phyloP scores from a whole-genome alignment of 2,329 filamentous ascomycete genomes.

The Gnomoniopsis smithogilvyi region DNA sequence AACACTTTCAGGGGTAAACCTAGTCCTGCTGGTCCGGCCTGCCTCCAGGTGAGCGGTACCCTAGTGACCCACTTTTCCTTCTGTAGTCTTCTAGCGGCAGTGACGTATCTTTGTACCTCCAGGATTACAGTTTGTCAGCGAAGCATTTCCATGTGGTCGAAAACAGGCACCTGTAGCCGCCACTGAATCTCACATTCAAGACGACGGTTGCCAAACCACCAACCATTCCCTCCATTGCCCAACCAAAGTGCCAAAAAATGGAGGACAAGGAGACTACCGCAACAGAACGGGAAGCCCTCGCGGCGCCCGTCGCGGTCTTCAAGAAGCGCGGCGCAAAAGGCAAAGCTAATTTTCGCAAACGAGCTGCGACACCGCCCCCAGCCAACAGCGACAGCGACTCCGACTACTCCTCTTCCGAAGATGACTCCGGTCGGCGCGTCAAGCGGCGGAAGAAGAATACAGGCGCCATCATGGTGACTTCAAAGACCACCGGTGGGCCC shows the following conservation, averaged over 20 bases:
- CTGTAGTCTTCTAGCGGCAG: too few species aligned
- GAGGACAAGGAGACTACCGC: background rate
- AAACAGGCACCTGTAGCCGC: too few species aligned
- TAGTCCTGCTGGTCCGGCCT: background rate
- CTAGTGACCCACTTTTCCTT: too few species aligned
- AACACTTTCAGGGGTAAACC: background rate
- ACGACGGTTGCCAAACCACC: background rate
- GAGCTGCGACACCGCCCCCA: conserved; percentile 68
- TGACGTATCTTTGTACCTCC: too few species aligned
- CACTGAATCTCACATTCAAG: too few species aligned
- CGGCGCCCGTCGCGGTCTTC: conserved; percentile 65
- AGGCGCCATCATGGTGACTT: conserved; percentile 63
- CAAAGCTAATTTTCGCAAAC: conserved; percentile 77
- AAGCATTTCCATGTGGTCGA: too few species aligned
- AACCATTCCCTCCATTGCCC: background rate
- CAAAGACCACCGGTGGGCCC: conserved; percentile 41
- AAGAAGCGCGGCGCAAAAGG: conserved; percentile 80
- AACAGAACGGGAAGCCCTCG: conserved; percentile 18
- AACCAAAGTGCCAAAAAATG: background rate
- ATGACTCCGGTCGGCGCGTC: conserved; percentile 70
- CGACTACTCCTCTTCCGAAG: conserved; percentile 70
- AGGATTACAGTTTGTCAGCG: too few species aligned
- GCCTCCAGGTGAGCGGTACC: background rate
- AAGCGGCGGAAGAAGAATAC: conserved; percentile 74
- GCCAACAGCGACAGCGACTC: conserved; percentile 50